Base-by-base conservation (phyloP, 352 stramenopile genomes). In the Globisporangium viniferum region DNA sequence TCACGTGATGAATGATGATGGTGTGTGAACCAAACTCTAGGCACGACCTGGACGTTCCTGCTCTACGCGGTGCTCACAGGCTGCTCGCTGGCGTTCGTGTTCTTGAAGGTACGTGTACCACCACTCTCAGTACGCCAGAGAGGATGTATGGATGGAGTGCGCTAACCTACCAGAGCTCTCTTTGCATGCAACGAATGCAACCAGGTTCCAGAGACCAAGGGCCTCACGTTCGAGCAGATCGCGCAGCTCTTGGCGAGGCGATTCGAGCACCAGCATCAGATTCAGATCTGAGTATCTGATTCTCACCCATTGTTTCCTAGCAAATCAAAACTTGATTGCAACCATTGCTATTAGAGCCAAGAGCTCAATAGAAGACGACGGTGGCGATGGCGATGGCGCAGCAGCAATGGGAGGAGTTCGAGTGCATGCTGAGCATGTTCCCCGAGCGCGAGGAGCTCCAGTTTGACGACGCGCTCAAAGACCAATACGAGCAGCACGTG, bases 391-490 rank as follows among this genome's bases (percentile, higher is more conserved):
- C 20, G 31, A 51, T 3, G 15, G 41, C 5, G 15, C 41, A 77
- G 54, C 74, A 80, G 67, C 83, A 92, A 72, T 65, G 83, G 56
- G 83, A 92, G 20, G 85, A 93, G 73, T 73, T 91, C n/a, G 83
- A 89, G 64, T 93, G 85, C 68, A 83, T 93, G 72, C 57, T 76
- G 10, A 92, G 85, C 70, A 93, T 93, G 83, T 93, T 93, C 55
- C 77, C 73, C 2, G 68, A 63, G 15, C 55, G 44, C 0, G 58
- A 81, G 1, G 85, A 92, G 73, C 53, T 93, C 12, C 48, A 66
- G 1, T 73, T 81, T 8, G 74, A 89, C 55, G 59, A n/a, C 2
- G 53, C 69, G n/a, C 48, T 79, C 29, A 72, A 35, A 66, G 72
- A 63, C 1, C 24, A 76, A 48, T 73, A 74, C 56, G 81, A 70